Evolutionary conservation across 2,329 filamentous ascomycete species (phyloP), one percentile per base, ranked within the genome.

Genomic region (Aspergillus udagawae): DNA sequence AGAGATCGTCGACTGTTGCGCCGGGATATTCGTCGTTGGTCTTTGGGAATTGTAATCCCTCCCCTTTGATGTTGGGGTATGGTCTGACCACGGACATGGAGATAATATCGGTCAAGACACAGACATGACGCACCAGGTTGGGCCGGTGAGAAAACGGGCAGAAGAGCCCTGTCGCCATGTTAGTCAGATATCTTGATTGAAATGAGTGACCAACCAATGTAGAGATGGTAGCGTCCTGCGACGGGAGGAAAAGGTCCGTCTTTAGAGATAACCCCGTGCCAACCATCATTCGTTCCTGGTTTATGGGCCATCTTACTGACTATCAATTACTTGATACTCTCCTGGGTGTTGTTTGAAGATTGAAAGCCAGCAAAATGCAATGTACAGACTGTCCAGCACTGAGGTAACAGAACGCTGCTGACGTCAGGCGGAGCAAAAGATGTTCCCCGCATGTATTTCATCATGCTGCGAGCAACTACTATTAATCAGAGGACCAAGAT

Each of bases 41-140:
- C 2, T 71, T 71, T 0, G 84, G 81, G 63, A 89, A 88, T 29
- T 78, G 76, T 82, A 84, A 87, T 35, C 86, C 85, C 7, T 81
- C 79, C 20, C 81, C 78, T 62, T 86, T 80, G 52, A 84, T 85
- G 67, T 89, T 89, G 0, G 86, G 86, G 60, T 88, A 89, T 0
- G 86, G 82, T 62, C 82, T 83, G 1, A 88, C 84, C 3, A 87
- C 75, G 1, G 82, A 84, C 21, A 86, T 65, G 5, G 80, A 76
- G 47, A 87, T 80, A 38, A 82, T 73, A 10, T 79, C 70, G 35
- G 81, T 75, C 2, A 88, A 77, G 35, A 82, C 81, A 65, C 86
- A 85, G 51, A 87, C 74, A 51, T 84, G 77, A 4, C 83, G 77
- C 8, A 84, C 75, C 10, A 87, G 71, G 62, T 85, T 85, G 17